Conservation (phyloP, 2,329 filamentous ascomycete genomes). For the Didymella segeticola region DNA sequence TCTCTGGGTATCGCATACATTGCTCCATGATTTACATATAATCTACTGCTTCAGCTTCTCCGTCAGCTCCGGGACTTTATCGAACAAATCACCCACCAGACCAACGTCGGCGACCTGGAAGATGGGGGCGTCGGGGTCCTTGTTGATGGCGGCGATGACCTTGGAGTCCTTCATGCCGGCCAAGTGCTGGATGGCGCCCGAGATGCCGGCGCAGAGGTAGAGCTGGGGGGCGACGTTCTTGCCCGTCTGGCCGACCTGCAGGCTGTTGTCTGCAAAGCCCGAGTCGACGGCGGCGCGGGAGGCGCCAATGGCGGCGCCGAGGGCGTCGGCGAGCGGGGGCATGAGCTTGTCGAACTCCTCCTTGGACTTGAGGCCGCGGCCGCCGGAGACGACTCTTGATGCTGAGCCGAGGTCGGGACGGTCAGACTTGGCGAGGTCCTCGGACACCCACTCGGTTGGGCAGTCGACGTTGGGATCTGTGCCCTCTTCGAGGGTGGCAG, state of each 20-base stretch:
- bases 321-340: slow-evolving; percentile 86
- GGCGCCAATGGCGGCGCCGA: slow-evolving; percentile 95
- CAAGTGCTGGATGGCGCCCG: slow-evolving; percentile 95
- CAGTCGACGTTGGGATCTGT: slow-evolving; percentile 79
- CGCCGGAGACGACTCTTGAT: slow-evolving; percentile 86
- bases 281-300: slow-evolving; percentile 95
- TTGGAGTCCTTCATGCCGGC: slow-evolving; percentile 99
- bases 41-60: slow-evolving; percentile 78
- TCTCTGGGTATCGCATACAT: no score
- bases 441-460: slow-evolving; percentile 87
- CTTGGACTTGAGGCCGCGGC: slow-evolving; percentile 95
- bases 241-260: slow-evolving; percentile 97
- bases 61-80: slow-evolving; percentile 93
- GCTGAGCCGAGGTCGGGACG: slow-evolving; percentile 94
- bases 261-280: slow-evolving; percentile 96
- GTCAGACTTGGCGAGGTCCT: slow-evolving; percentile 91
- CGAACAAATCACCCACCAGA: slow-evolving; percentile 92
- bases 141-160: slow-evolving; percentile 98
- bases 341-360: slow-evolving; percentile 96
- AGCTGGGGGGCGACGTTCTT: slow-evolving; percentile 98
- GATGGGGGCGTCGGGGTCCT: slow-evolving; percentile 94
- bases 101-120: slow-evolving; percentile 98
- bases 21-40: no score
- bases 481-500: slow-evolving; percentile 79
- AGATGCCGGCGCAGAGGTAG: slow-evolving; percentile 95